These are phyloP conservation scores for Bacterosira constricta DNA, from an alignment of 108 stramenopile genomes.

Conservation along the genomic window DNA sequence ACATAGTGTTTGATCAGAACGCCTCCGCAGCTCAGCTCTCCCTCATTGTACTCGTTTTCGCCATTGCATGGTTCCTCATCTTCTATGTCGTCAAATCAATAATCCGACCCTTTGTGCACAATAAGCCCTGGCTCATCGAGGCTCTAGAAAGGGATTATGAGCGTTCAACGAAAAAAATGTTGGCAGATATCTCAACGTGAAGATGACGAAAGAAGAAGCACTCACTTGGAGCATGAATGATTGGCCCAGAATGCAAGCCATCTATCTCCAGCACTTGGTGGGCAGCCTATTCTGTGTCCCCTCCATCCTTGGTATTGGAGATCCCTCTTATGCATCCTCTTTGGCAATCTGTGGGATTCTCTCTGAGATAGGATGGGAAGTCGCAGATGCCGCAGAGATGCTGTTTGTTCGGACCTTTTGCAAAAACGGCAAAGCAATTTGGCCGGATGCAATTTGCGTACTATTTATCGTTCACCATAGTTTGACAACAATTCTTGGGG, in stretches of 20 bases:
- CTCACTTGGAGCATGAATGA: constrained; percentile 10
- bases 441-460: neutral
- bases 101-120: constrained; percentile 14
- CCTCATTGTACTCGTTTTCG: constrained; percentile 19
- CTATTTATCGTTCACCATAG: constrained; percentile 31
- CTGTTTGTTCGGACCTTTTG: constrained; percentile 7
- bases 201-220: constrained; percentile 34
- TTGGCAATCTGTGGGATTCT: constrained; percentile 23
- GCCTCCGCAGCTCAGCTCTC: neutral
- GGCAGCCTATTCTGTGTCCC: constrained; percentile 34
- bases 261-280: constrained; percentile 25
- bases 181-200: constrained; percentile 6
- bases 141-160: constrained; percentile 39
- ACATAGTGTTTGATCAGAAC: constrained; percentile 2
- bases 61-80: constrained; percentile 27
- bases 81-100: constrained; percentile 8
- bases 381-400: constrained; percentile 21
- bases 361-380: constrained; percentile 40
- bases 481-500: constrained; percentile 20
- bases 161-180: constrained; percentile 5
- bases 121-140: constrained; percentile 37
- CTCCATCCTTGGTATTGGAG: constrained; percentile 16
- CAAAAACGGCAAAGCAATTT: neutral
- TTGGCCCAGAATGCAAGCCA: constrained; percentile 22
- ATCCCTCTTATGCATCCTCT: constrained; percentile 13